Evolutionary conservation across 306 rosid species (phyloP).

Genomic region (Acacia acuminata): DNA sequence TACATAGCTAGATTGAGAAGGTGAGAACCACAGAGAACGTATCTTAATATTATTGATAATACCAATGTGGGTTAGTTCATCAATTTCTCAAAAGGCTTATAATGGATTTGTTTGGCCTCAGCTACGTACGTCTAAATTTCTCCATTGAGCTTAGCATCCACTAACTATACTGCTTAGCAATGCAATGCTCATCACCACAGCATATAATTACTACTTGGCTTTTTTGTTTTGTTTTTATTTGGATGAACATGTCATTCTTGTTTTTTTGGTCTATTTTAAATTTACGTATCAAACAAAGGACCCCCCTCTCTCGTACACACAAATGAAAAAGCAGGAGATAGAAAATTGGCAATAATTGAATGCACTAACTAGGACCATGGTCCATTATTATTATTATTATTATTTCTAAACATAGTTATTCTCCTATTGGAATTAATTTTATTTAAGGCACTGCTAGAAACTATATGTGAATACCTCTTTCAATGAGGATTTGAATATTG

Average conservation of each 20-base stretch:
- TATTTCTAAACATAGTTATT: too few species aligned
- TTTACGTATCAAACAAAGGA: background rate
- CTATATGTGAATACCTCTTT: too few species aligned
- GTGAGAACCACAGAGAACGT: slow-evolving; percentile 13
- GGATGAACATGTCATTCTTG: background rate
- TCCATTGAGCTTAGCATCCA: background rate
- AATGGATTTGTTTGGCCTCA: slow-evolving; percentile 31
- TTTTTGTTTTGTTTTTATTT: background rate
- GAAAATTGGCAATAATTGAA: too few species aligned
- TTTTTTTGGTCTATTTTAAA: too few species aligned
- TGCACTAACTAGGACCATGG: too few species aligned
- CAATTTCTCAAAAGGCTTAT: slow-evolving; percentile 19
- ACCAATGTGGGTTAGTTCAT: slow-evolving; percentile 42
- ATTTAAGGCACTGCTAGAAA: too few species aligned
- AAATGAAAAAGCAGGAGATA: too few species aligned
- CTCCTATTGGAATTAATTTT: too few species aligned
- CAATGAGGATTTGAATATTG: too few species aligned
- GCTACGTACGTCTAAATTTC: background rate
- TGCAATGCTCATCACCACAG: background rate
- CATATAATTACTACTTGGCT: background rate
- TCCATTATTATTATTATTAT: too few species aligned
- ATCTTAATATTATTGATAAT: slow-evolving; percentile 27
- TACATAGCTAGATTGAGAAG: background rate
- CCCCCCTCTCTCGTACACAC: background rate
- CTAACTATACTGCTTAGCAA: background rate